These are phyloP conservation scores for Volutella citrinella DNA, from an alignment of 2,329 filamentous ascomycete genomes.

Conservation along the genomic window DNA sequence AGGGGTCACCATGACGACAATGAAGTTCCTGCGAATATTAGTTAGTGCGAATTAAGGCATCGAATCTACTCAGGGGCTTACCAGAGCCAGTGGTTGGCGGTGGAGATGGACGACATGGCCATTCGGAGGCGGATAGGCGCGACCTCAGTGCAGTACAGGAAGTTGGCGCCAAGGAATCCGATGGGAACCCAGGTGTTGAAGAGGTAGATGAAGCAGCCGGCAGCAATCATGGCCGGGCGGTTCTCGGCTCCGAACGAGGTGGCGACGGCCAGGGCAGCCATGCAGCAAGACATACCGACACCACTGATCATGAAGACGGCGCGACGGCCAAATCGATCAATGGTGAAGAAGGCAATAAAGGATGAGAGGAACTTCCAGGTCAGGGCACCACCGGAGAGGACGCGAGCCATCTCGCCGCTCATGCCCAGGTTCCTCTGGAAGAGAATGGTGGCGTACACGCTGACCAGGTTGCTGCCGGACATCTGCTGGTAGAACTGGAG, in stretches of 20 bases:
- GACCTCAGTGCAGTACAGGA: slow-evolving; percentile 53
- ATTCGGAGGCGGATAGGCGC: slow-evolving; percentile 44
- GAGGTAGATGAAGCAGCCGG: slow-evolving; percentile 53
- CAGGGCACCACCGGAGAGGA: slow-evolving; percentile 19
- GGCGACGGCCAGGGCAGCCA: slow-evolving; percentile 18
- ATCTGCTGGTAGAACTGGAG: slow-evolving; percentile 27
- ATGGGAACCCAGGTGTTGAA: slow-evolving; percentile 67
- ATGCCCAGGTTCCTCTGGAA: slow-evolving; percentile 21
- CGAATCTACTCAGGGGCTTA: too few species aligned
- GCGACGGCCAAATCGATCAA: slow-evolving; percentile 22
- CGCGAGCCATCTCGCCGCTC: slow-evolving; percentile 15
- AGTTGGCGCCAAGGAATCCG: slow-evolving; percentile 60
- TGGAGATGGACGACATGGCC: slow-evolving; percentile 50
- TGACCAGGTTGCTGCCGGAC: slow-evolving; percentile 23
- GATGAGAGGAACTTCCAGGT: slow-evolving; percentile 29
- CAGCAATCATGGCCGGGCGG: slow-evolving; percentile 15
- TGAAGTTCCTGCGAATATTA: slow-evolving; percentile 40
- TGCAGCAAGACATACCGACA: slow-evolving; percentile 18
- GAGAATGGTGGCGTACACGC: slow-evolving; percentile 23
- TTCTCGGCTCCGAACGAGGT: slow-evolving; percentile 13
- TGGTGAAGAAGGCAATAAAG: slow-evolving; percentile 20
- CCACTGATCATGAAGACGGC: slow-evolving; percentile 18
- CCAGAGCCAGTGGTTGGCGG: slow-evolving; percentile 30
- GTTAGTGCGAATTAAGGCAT: too few species aligned
- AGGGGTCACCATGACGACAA: slow-evolving; percentile 59